Evolutionary conservation across 2,329 filamentous ascomycete species (phyloP).

Genomic region (Exophiala calicioides): DNA sequence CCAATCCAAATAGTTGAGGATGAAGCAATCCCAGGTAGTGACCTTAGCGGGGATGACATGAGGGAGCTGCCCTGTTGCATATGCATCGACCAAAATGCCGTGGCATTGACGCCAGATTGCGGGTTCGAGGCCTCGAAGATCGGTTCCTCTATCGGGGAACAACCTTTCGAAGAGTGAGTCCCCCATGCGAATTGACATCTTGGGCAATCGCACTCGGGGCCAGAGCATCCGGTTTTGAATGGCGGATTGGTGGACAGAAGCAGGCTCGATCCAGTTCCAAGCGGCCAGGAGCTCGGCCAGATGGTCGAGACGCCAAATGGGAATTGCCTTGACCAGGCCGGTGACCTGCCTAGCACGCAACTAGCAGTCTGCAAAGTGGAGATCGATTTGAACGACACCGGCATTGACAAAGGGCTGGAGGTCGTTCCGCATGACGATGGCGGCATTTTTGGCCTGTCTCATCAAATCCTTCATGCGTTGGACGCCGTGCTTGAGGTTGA

Average conservation of each 20-base stretch:
- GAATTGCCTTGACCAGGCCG: conserved; percentile 7
- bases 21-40: conserved; percentile 8
- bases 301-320: conserved; percentile 17
- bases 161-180: neutral
- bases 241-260: conserved; percentile 6
- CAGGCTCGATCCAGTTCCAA: conserved; percentile 20
- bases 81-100: conserved; percentile 4
- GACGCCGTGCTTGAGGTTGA: conserved; percentile 5
- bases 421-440: conserved; percentile 1
- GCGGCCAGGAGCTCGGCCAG: conserved; percentile 17
- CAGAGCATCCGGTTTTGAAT: conserved; percentile 9
- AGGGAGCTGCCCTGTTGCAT: conserved; percentile 2
- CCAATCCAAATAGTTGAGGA: neutral
- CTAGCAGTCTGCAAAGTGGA: conserved; percentile 23
- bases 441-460: neutral
- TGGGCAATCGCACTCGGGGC: conserved; percentile 10
- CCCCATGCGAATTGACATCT: conserved; percentile 1
- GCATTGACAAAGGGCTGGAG: conserved; percentile 10
- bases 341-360: conserved; percentile 10
- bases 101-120: conserved; percentile 10
- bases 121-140: neutral
- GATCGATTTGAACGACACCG: conserved; percentile 6
- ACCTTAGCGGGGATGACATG: conserved; percentile 1
- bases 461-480: conserved; percentile 9
- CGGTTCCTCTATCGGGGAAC: neutral